Base-by-base conservation (phyloP, 306 rosid species). In the Prunus kanzakura region DNA sequence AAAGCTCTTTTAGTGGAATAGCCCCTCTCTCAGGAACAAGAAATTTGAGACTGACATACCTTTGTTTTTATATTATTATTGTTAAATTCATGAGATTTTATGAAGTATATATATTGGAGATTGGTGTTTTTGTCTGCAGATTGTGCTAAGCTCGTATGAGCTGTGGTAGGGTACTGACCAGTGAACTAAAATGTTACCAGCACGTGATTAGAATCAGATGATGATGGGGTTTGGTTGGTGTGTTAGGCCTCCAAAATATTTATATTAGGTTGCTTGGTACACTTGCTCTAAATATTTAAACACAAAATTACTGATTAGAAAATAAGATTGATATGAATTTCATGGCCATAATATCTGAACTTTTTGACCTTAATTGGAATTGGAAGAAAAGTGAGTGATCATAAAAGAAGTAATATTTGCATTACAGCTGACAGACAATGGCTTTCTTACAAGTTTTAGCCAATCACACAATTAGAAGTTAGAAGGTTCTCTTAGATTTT, bases 111-210 rank as follows among this genome's bases (percentile, higher is more conserved):
- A 3, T 3, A 22, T 64, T 64, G 38, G 11, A 60, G 8, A 55
- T 13, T 25, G 11, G 49, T 57, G 29, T 62, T 22, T 60, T 14
- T 22, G 7, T 27, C 11, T 35, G 56, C 41, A 43, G 46, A 72
- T 50, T 38, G 56, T 46, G 58, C 13, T 30, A 52, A 22, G 69
- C 63, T 71, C 32, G 25, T 54, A 7, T 35, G 63, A 72, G 56
- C 65, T 66, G 83, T n/a, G 82, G 71, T 72, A 75, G 85, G 86
- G 78, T 64, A 54, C 78, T 82, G 75, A 57, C 60, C 70, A 70
- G 3, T 50, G 77, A 72, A 75, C 76, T 78, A 78, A 79, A 83
- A 64, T 73, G 18, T 67, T 52, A 81, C 72, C 76, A 55, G 82
- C 46, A 64, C 30, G 52, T 23, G 19, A 43, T 32, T 19, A 27